Conservation (phyloP, 371 early-diverging fungal species). For the Apophysomyces elegans region DNA sequence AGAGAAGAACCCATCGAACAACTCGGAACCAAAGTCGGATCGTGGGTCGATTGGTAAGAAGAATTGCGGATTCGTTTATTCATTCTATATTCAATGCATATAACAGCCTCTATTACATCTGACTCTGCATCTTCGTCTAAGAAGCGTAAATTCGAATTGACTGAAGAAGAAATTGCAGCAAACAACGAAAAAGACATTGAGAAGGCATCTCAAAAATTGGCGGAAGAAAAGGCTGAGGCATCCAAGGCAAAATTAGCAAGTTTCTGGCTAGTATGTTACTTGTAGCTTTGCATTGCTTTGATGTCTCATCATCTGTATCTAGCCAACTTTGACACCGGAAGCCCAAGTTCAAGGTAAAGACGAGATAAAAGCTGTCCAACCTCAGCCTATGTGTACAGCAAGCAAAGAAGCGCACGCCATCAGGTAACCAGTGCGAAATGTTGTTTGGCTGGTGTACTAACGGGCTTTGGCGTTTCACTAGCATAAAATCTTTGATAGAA, state of each 20-base stretch:
- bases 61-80: not conserved
- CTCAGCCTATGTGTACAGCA: slow-evolving; percentile 74
- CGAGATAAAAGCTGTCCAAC: slow-evolving; percentile 51
- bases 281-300: slow-evolving; percentile 12
- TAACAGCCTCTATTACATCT: not conserved
- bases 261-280: slow-evolving; percentile 77
- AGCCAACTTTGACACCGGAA: slow-evolving; percentile 81
- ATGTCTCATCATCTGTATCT: slow-evolving; percentile 13
- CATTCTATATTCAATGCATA: not conserved
- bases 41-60: slow-evolving; percentile 14
- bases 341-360: slow-evolving; percentile 62
- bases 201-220: slow-evolving; percentile 53
- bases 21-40: not conserved
- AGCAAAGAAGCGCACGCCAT: slow-evolving; percentile 68
- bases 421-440: slow-evolving; percentile 40
- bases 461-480: slow-evolving; percentile 21
- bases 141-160: slow-evolving; percentile 54
- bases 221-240: slow-evolving; percentile 56
- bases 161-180: slow-evolving; percentile 36
- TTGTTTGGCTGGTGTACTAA: too few relatives aligned
- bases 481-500: slow-evolving; percentile 75
- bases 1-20: slow-evolving; percentile 1
- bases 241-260: slow-evolving; percentile 68
- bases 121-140: slow-evolving; percentile 11
- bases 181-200: slow-evolving; percentile 40